Evolutionary conservation across 1,284 basidiomycete genomes (phyloP).

Genomic region (Amylostereum chailletii): DNA sequence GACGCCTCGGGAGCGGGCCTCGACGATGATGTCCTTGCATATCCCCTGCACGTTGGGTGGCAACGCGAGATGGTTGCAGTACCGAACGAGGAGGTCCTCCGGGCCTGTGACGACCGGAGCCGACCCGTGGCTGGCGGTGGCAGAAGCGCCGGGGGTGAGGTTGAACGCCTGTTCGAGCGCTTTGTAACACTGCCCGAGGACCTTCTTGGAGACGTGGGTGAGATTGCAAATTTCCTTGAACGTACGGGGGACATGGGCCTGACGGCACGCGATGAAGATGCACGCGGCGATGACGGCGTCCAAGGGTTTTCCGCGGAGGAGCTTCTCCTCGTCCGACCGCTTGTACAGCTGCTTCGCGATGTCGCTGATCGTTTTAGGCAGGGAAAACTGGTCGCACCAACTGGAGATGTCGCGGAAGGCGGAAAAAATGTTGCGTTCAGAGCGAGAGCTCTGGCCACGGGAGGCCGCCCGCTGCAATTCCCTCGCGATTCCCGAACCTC

Average conservation of each 20-base stretch:
- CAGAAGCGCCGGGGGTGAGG: conserved; percentile 61
- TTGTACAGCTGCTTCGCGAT: conserved; percentile 97
- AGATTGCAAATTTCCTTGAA: conserved; percentile 95
- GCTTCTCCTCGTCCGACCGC: conserved; percentile 91
- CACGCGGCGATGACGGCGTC: conserved; percentile 95
- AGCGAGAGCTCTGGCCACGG: conserved; percentile 67
- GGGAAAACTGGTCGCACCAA: conserved; percentile 93
- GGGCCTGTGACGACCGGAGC: conserved; percentile 48
- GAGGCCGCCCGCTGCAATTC: conserved; percentile 89
- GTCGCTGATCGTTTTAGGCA: conserved; percentile 91
- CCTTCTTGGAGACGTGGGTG: conserved; percentile 91
- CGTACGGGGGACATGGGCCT: conserved; percentile 88
- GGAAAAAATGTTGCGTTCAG: conserved; percentile 78
- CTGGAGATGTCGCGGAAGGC: conserved; percentile 89
- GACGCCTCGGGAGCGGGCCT: conserved; percentile 77
- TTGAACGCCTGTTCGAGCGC: conserved; percentile 91
- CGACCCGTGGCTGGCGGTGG: conserved; percentile 16
- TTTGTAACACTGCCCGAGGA: conserved; percentile 92
- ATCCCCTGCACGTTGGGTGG: conserved; percentile 77
- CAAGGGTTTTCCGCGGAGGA: conserved; percentile 85
- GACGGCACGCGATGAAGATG: conserved; percentile 96
- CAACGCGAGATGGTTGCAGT: conserved; percentile 90
- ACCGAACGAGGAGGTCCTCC: conserved; percentile 87
- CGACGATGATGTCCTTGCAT: conserved; percentile 78
- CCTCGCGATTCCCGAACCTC: conserved; percentile 85